Percentiles rank a stretch among this genome's conserved stretches.
Evolutionary conservation across 2,329 filamentous ascomycete genomes (phyloP).

Genomic region (Fusarium nygamai): DNA sequence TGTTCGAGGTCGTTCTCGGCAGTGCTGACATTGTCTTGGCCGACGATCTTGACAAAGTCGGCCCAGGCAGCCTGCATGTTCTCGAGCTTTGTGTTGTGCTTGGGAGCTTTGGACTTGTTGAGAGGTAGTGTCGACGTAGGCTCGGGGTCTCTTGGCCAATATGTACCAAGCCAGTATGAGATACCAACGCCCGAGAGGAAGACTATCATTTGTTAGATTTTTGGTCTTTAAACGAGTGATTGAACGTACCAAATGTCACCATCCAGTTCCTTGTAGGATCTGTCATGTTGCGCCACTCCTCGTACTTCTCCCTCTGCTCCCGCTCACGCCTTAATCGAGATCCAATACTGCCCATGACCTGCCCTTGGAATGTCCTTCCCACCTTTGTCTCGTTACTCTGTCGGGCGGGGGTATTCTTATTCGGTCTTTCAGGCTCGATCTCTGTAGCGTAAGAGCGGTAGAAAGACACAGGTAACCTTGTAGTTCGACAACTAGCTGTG

Average conservation of each 20-base stretch:
- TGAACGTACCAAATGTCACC: constrained; percentile 62
- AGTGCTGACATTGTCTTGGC: constrained; percentile 72
- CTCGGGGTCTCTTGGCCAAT: constrained; percentile 61
- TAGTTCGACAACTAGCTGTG: constrained; percentile 25
- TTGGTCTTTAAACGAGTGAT: neutral
- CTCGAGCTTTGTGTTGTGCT: constrained; percentile 67
- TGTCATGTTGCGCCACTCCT: constrained; percentile 52
- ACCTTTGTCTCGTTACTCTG: constrained; percentile 52
- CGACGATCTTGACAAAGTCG: constrained; percentile 73
- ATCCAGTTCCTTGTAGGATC: constrained; percentile 59
- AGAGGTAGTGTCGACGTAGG: constrained; percentile 69
- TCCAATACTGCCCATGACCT: constrained; percentile 68
- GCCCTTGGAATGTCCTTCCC: constrained; percentile 63
- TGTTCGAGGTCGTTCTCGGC: constrained; percentile 62
- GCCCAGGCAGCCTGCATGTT: constrained; percentile 76
- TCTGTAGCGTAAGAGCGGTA: constrained; percentile 49
- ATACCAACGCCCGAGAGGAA: constrained; percentile 61
- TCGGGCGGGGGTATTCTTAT: constrained; percentile 40
- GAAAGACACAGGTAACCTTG: constrained; percentile 20
- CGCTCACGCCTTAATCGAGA: constrained; percentile 65
- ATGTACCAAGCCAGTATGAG: constrained; percentile 69
- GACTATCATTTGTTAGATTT: constrained; percentile 50
- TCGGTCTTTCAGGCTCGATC: constrained; percentile 49
- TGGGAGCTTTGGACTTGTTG: constrained; percentile 58
- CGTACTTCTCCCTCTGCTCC: constrained; percentile 62